Conservation (phyloP, 495 filamentous ascomycete species). For the Thermothielavioides terrestris region DNA sequence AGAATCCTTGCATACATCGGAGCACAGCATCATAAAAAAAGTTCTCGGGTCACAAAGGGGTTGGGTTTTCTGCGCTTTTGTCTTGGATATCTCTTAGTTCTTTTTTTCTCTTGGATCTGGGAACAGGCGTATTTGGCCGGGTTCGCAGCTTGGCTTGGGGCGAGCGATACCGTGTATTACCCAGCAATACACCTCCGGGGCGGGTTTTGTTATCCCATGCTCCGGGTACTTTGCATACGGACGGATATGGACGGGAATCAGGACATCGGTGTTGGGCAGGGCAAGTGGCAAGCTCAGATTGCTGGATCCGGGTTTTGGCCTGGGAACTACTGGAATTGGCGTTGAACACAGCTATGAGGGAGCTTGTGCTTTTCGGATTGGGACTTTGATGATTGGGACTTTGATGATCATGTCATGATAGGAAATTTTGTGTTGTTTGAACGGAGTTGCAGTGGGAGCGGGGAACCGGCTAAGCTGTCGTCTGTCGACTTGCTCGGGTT, state of each 20-base stretch:
- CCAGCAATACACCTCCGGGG: slow-evolving; percentile 30
- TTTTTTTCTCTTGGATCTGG: slow-evolving; percentile 22
- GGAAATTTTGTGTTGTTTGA: slow-evolving; percentile 11
- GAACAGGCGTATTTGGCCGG: slow-evolving; percentile 26
- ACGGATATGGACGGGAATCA: slow-evolving; percentile 7
- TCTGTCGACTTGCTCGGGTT: not conserved
- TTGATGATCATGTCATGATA: slow-evolving; percentile 19
- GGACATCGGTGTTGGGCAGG: slow-evolving; percentile 6
- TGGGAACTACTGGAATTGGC: slow-evolving; percentile 8
- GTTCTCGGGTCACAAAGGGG: slow-evolving; percentile 25
- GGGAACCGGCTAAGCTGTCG: not conserved
- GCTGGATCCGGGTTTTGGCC: slow-evolving; percentile 4
- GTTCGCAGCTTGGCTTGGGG: slow-evolving; percentile 14
- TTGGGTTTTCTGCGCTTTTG: slow-evolving; percentile 18
- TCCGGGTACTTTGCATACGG: slow-evolving; percentile 26
- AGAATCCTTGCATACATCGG: slow-evolving; percentile 40
- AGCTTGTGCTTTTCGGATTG: slow-evolving; percentile 4
- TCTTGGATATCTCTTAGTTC: slow-evolving; percentile 26
- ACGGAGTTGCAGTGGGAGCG: slow-evolving; percentile 1
- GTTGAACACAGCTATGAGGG: slow-evolving; percentile 10
- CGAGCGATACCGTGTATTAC: slow-evolving; percentile 16
- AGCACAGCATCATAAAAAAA: slow-evolving; percentile 47
- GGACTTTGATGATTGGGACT: slow-evolving; percentile 3
- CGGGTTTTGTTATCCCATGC: slow-evolving; percentile 29
- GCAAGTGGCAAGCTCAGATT: slow-evolving; percentile 13